phyloP scores from a whole-genome alignment of 1,284 basidiomycete species.

The Cutaneotrichosporon arboriforme region DNA sequence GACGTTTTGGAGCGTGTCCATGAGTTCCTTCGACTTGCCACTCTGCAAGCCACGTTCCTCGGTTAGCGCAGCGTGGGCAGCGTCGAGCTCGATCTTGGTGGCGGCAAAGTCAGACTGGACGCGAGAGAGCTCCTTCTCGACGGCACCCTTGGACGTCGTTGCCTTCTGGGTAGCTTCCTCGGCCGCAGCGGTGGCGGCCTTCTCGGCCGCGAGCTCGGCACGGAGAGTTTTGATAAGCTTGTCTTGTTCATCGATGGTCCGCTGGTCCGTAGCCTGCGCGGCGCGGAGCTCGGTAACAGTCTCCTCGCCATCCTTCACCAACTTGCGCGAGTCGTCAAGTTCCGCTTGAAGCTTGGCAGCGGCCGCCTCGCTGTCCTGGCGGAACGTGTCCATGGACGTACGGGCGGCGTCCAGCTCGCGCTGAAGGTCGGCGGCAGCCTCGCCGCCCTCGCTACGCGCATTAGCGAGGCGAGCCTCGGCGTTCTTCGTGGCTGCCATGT shows the following conservation, averaged over 20 bases:
- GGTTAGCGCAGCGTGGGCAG: not conserved
- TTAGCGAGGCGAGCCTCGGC: not conserved
- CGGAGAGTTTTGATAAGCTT: constrained; percentile 62
- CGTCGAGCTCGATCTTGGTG: not conserved
- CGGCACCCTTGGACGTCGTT: too few relatives aligned
- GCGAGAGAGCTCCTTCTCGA: not conserved
- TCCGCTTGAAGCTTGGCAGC: not conserved
- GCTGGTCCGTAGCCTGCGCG: not conserved
- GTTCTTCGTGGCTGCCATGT: not conserved
- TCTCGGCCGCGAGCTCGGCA: not conserved
- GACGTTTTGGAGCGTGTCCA: not conserved
- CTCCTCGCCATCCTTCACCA: not conserved
- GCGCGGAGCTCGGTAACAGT: too few relatives aligned
- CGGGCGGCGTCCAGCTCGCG: not conserved
- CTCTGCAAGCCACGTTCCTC: not conserved
- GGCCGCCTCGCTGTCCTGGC: not conserved
- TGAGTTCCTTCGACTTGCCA: not conserved
- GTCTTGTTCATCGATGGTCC: constrained; percentile 65
- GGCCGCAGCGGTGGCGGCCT: not conserved
- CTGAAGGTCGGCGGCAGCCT: not conserved
- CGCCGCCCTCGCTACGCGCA: too few relatives aligned
- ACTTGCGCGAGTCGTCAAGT: not conserved
- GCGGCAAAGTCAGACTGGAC: not conserved
- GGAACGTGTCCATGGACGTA: not conserved
- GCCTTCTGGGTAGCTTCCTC: not conserved